Conservation (phyloP, 2,329 filamentous ascomycete genomes). For the Tolypocladium capitatum region DNA sequence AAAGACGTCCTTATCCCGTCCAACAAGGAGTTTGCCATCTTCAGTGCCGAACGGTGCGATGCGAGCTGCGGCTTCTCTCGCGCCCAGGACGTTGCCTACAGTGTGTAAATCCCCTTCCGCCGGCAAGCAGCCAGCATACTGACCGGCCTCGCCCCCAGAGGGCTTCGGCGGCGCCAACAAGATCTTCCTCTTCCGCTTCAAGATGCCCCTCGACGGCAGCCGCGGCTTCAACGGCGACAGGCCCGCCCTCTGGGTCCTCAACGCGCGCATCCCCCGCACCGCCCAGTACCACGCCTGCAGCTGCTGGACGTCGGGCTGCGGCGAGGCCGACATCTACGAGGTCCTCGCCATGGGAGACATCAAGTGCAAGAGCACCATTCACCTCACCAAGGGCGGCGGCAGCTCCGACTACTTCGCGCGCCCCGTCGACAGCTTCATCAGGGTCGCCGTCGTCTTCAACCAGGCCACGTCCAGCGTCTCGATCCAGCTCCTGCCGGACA, state of each 20-base stretch:
- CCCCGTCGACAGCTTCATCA: slow-evolving; percentile 45
- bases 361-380: slow-evolving; percentile 58
- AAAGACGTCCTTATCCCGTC: slow-evolving; percentile 26
- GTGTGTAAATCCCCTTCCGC: slow-evolving; percentile 11
- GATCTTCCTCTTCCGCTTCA: slow-evolving; percentile 60
- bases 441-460: slow-evolving; percentile 50
- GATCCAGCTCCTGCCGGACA: slow-evolving; percentile 38
- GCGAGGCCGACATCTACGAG: slow-evolving; percentile 67
- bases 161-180: slow-evolving; percentile 60
- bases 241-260: slow-evolving; percentile 65
- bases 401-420: slow-evolving; percentile 61
- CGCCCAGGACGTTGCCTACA: slow-evolving; percentile 29
- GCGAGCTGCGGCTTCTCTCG: slow-evolving; percentile 30
- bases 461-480: slow-evolving; percentile 35
- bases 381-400: slow-evolving; percentile 48
- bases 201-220: slow-evolving; percentile 51
- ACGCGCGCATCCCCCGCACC: slow-evolving; percentile 57
- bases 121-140: neutral
- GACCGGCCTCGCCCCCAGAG: slow-evolving; percentile 27
- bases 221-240: slow-evolving; percentile 47
- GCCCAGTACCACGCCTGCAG: slow-evolving; percentile 59
- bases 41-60: slow-evolving; percentile 29
- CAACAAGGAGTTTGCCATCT: slow-evolving; percentile 32
- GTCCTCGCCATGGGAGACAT: slow-evolving; percentile 51
- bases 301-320: slow-evolving; percentile 57